Base-by-base conservation (phyloP, 306 rosid genomes). In the Pyrus communis region DNA sequence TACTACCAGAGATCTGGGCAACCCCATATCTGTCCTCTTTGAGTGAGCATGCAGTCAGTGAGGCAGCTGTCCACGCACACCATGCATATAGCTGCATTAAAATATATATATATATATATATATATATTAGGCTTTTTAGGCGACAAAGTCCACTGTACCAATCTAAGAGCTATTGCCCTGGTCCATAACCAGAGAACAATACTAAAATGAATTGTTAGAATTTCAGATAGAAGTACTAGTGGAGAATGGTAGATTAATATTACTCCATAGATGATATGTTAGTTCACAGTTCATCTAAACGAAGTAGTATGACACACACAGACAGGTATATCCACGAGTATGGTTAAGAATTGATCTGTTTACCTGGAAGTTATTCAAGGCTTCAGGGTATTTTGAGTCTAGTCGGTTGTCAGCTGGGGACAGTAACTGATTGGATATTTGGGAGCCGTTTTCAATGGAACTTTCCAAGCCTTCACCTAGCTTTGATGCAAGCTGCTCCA, bases 1-100 rank as follows among this genome's bases (percentile, higher is more conserved):
- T 95, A 71, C 96, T 90, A 59, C 98, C 97, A 0, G 96, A 89
- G 72, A 92, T 94, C 85, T 95, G 97, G 71, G 97, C 97, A 69
- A 86, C 93, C 43, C 98, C 98, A 9, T 69, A 95, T 75, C 89
- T 85, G 68, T 92, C 97, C 71, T 92, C 97, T 60, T 67, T 75
- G 14, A 82, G 94, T 4, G 98, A 95, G 74, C 80, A 73, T 75
- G 93, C 90, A 76, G 98, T 95, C 67, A 95, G 84, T 13, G 89
- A 87, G 27, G 93, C 90, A 63, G 86, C 89, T 2, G 84, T 85
- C 86, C 90, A 82, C 38, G 97, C 92, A 77, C 96, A 90, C 96
- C 98, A 95, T 28, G 93, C 87, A 78, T 82, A 86, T 35, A 90
- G 87, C 98, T 92, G 89, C 84, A 81, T 7, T 43, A 11, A 18